phyloP scores from a whole-genome alignment of 2,329 filamentous ascomycete genomes.

The Cordyceps cateniannulata region DNA sequence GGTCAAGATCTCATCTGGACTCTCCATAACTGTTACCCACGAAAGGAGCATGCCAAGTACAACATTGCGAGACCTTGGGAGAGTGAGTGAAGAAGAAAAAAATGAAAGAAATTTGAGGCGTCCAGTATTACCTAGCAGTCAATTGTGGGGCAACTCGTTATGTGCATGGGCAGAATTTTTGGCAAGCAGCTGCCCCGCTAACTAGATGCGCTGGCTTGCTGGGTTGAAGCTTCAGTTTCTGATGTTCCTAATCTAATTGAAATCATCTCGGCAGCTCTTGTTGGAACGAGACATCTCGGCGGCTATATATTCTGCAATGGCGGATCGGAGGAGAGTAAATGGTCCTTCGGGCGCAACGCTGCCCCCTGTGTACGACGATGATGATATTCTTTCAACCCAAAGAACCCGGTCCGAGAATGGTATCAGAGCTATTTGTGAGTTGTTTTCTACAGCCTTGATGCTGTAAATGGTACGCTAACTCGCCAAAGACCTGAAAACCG shows the following conservation, averaged over 20 bases:
- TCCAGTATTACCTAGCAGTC: slow-evolving; percentile 16
- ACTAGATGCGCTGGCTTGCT: slow-evolving; percentile 2
- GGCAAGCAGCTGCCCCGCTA: slow-evolving; percentile 15
- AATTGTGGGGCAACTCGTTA: slow-evolving; percentile 15
- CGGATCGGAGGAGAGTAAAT: slow-evolving; percentile 85
- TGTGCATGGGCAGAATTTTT: slow-evolving; percentile 16
- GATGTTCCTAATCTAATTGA: neutral
- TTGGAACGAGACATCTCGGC: neutral
- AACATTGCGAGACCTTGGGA: neutral
- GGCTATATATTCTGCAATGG: slow-evolving; percentile 41
- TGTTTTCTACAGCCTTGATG: neutral
- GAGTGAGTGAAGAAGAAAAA: slow-evolving; percentile 13
- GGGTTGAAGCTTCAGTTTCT: neutral
- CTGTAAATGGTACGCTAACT: slow-evolving; percentile 10
- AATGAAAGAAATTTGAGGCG: slow-evolving; percentile 13
- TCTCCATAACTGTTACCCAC: neutral
- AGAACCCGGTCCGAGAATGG: slow-evolving; percentile 59
- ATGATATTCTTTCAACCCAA: slow-evolving; percentile 34
- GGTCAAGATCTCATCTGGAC: neutral
- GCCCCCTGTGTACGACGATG: slow-evolving; percentile 62
- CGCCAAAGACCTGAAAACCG: slow-evolving; percentile 75
- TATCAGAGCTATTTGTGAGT: slow-evolving; percentile 54
- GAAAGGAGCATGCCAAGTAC: neutral
- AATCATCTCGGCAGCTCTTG: neutral
- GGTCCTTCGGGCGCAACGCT: slow-evolving; percentile 72